phyloP scores from a whole-genome alignment of 495 filamentous ascomycete genomes.

The Penicillium diatomitis region DNA sequence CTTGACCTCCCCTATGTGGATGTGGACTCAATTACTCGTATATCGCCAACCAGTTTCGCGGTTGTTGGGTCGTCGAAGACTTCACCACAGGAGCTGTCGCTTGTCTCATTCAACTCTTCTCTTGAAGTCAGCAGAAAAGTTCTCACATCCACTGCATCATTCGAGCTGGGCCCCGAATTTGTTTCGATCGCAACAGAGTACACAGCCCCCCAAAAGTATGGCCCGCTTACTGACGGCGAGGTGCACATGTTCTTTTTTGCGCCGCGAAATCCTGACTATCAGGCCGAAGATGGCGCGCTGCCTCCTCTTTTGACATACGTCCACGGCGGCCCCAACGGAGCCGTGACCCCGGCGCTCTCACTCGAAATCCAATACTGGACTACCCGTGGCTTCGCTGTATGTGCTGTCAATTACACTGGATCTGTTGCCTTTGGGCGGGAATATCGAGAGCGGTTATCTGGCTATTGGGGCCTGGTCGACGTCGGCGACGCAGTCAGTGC shows the following conservation, averaged over 20 bases:
- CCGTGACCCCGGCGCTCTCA: slow-evolving; percentile 18
- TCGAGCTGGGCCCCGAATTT: slow-evolving; percentile 13
- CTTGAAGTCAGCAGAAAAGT: slow-evolving; percentile 8
- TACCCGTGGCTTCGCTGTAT: slow-evolving; percentile 41
- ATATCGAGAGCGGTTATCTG: slow-evolving; percentile 35
- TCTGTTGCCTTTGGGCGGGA: slow-evolving; percentile 39
- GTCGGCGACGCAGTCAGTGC: slow-evolving; percentile 35
- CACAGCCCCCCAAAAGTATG: slow-evolving; percentile 17
- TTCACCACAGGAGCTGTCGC: slow-evolving; percentile 15
- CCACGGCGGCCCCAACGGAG: slow-evolving; percentile 42
- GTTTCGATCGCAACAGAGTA: slow-evolving; percentile 25
- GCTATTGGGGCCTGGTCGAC: slow-evolving; percentile 36
- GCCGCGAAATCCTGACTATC: slow-evolving; percentile 34
- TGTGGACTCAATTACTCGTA: slow-evolving; percentile 10
- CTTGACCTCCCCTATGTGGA: slow-evolving; percentile 18
- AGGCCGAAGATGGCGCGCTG: slow-evolving; percentile 12
- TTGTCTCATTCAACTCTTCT: slow-evolving; percentile 8
- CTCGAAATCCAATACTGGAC: slow-evolving; percentile 41
- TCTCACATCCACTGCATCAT: slow-evolving; percentile 17
- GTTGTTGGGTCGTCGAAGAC: slow-evolving; percentile 14
- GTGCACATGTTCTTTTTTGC: slow-evolving; percentile 36
- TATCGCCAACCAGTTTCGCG: slow-evolving; percentile 13
- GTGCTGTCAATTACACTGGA: slow-evolving; percentile 40
- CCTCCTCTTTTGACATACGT: slow-evolving; percentile 37
- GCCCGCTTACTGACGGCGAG: slow-evolving; percentile 11